These are phyloP conservation scores for Bremia lactucae DNA, from an alignment of 352 stramenopile species.

Conservation along the genomic window DNA sequence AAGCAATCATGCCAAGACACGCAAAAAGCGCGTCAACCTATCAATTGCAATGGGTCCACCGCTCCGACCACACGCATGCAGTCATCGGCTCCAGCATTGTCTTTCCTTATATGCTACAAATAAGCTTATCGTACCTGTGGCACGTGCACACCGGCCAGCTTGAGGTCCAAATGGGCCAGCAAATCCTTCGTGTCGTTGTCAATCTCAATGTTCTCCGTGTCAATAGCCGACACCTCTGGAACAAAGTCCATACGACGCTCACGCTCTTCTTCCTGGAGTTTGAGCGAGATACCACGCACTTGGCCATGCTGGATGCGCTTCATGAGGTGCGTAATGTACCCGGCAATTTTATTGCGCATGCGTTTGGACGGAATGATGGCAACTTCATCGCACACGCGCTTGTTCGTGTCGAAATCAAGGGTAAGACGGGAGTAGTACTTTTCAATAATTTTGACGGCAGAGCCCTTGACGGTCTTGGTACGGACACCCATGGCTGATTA, in stretches of 20 bases:
- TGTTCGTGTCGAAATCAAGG: conserved; percentile 99
- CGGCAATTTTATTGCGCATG: conserved; percentile 99
- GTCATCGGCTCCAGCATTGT: conserved; percentile 81
- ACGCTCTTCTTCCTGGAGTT: conserved; percentile 99
- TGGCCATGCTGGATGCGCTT: conserved; percentile 99
- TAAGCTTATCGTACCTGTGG: conserved; percentile 57
- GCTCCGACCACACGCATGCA: conserved; percentile 18
- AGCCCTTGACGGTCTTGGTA: conserved; percentile 99
- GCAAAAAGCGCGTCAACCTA: background rate
- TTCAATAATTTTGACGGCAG: conserved; percentile 99
- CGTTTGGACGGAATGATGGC: conserved; percentile 99
- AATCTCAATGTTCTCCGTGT: conserved; percentile 92
- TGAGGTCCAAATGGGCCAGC: conserved; percentile 92
- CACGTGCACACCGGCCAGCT: conserved; percentile 84
- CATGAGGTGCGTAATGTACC: conserved; percentile 99
- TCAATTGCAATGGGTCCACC: conserved; percentile 58
- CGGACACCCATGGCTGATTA: conserved; percentile 92
- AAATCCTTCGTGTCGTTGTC: conserved; percentile 98
- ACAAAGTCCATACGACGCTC: conserved; percentile 99
- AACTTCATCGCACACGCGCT: conserved; percentile 94
- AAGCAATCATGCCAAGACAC: conserved; percentile 6
- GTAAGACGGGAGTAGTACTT: conserved; percentile 99
- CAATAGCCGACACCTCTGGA: conserved; percentile 93
- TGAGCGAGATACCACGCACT: conserved; percentile 99
- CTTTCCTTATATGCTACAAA: conserved; percentile 3